These are phyloP conservation scores for Erysimum pusillum DNA, from an alignment of 441 rosid species.

Conservation along the genomic window DNA sequence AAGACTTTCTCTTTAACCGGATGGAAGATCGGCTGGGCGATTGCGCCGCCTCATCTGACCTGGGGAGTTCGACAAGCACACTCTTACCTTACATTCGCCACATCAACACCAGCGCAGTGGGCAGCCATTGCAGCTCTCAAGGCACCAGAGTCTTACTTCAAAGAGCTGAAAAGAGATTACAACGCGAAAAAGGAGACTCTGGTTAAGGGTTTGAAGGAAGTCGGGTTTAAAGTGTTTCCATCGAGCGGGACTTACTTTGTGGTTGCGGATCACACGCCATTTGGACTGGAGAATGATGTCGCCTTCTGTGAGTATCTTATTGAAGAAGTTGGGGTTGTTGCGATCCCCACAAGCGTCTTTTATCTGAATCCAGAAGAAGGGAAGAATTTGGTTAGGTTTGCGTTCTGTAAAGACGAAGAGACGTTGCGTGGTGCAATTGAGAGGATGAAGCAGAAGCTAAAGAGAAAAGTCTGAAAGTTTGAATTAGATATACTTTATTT, in stretches of 20 bases:
- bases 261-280: conserved; percentile 87
- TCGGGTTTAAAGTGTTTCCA: conserved; percentile 84
- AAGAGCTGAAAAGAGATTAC: conserved; percentile 80
- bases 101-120: conserved; percentile 84
- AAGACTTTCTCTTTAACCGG: conserved; percentile 94
- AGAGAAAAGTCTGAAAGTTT: conserved; percentile 50
- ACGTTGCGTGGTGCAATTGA: conserved; percentile 78
- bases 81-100: conserved; percentile 87
- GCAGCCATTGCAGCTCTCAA: conserved; percentile 76
- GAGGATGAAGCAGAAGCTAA: conserved; percentile 88
- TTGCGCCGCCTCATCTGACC: conserved; percentile 86
- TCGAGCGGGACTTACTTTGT: conserved; percentile 93
- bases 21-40: conserved; percentile 98
- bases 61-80: conserved; percentile 95
- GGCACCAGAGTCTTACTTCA: conserved; percentile 83
- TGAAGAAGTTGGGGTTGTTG: conserved; percentile 90
- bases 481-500: background rate
- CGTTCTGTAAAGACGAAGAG: conserved; percentile 89
- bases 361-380: conserved; percentile 90
- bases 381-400: conserved; percentile 86
- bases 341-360: conserved; percentile 86
- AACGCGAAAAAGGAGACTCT: conserved; percentile 75
- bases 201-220: conserved; percentile 81
- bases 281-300: conserved; percentile 76
- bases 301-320: conserved; percentile 88